phyloP scores from a whole-genome alignment of 75 land plant genomes.

The Sequoiadendron giganteum region DNA sequence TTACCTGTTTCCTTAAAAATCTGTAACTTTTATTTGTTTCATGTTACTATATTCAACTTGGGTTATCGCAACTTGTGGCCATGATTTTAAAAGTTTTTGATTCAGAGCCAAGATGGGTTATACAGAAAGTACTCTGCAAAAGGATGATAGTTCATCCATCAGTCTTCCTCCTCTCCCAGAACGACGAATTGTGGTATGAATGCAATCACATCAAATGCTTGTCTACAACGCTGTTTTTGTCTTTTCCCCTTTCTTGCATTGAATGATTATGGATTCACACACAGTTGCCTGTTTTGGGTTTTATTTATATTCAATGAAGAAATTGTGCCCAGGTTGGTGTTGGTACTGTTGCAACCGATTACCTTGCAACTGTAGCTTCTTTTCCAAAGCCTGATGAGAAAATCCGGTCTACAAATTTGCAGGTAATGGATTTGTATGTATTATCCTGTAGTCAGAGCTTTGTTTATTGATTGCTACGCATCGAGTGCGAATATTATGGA shows the following conservation, averaged over 20 bases:
- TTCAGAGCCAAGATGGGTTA: background rate
- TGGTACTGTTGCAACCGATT: constrained; percentile 65
- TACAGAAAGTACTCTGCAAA: background rate
- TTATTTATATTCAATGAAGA: background rate
- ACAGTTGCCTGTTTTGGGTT: background rate
- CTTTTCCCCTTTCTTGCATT: background rate
- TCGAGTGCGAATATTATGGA: background rate
- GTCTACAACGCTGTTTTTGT: background rate
- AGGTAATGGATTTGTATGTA: constrained; percentile 31
- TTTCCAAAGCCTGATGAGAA: constrained; percentile 94
- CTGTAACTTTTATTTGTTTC: background rate
- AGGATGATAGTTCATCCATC: background rate
- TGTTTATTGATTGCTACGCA: background rate
- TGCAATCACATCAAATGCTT: background rate
- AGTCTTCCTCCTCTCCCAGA: constrained; percentile 1
- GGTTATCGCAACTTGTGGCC: background rate
- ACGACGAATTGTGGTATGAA: constrained; percentile 1
- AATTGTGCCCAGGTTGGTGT: constrained; percentile 59
- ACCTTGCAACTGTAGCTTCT: constrained; percentile 67
- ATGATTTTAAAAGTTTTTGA: background rate
- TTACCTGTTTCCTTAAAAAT: background rate
- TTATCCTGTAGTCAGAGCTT: background rate
- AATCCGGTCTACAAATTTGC: constrained; percentile 59
- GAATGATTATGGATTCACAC: background rate
- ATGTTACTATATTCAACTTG: background rate